A percentile compares a stretch with the other conserved stretches of the same genome.
These are phyloP conservation scores for Bacterosira constricta DNA, from an alignment of 108 stramenopile genomes.

Conservation along the genomic window DNA sequence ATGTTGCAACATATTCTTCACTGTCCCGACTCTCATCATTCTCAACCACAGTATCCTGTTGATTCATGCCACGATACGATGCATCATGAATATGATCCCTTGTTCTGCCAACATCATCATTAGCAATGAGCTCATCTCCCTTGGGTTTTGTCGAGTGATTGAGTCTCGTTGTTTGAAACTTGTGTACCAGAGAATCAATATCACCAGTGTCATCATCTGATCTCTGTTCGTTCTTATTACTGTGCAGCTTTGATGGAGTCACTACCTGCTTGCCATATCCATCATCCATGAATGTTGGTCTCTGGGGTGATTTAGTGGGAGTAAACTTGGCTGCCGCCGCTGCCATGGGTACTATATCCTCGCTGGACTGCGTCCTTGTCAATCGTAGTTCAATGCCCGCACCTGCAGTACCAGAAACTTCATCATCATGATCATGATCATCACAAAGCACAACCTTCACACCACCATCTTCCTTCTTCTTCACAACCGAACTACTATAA, in stretches of 20 bases:
- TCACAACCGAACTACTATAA: not conserved
- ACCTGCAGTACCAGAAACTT: not conserved
- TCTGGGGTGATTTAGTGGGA: not conserved
- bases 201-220: not conserved
- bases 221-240: not conserved
- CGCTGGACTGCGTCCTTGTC: not conserved
- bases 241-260: not conserved
- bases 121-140: not conserved
- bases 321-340: not conserved
- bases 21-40: constrained; percentile 3
- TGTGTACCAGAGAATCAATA: not conserved
- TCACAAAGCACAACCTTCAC: not conserved
- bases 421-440: not conserved
- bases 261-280: not conserved
- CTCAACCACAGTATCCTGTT: not conserved
- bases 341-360: not conserved
- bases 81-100: too few species aligned
- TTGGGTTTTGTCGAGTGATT: not conserved
- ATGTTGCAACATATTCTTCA: too few species aligned
- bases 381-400: constrained; percentile 8
- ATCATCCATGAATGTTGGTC: not conserved
- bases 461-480: constrained; percentile 1
- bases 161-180: not conserved
- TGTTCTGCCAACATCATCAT: too few species aligned
- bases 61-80: constrained; percentile 13